Evolutionary conservation across 371 early-diverging fungal species (phyloP).

Genomic region (Syncephalastrum contaminatum): DNA sequence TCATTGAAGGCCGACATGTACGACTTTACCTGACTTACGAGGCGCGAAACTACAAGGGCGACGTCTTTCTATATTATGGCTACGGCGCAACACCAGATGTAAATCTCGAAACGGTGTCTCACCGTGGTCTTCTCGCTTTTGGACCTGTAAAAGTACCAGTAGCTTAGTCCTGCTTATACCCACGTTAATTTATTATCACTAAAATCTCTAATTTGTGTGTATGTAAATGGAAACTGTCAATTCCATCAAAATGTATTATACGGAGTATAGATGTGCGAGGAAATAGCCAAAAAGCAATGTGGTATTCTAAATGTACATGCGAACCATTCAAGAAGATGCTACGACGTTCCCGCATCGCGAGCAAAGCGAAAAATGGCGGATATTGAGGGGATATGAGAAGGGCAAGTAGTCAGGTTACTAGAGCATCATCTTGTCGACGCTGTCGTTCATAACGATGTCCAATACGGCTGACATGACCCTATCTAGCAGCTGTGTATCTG

Average conservation of each 20-base stretch:
- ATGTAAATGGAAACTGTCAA: background rate
- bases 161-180: no score
- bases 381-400: no score
- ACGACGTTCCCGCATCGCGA: no score
- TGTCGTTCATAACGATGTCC: slow-evolving; percentile 53
- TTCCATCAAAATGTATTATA: no score
- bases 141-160: slow-evolving; percentile 7
- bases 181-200: background rate
- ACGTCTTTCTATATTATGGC: slow-evolving; percentile 18
- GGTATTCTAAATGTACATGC: no score
- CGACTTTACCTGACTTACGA: slow-evolving; percentile 13
- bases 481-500: slow-evolving; percentile 51
- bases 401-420: background rate
- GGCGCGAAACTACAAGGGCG: background rate
- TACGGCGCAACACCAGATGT: slow-evolving; percentile 20
- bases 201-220: background rate
- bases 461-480: slow-evolving; percentile 57
- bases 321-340: no score
- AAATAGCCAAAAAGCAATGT: no score
- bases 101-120: slow-evolving; percentile 10
- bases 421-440: slow-evolving; percentile 14
- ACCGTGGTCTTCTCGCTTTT: slow-evolving; percentile 17
- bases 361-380: no score
- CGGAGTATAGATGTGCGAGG: no score
- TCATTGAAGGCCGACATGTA: slow-evolving; percentile 10